Evolutionary conservation across 1,139 yeast species (phyloP).

Genomic region (Tardiomyces blankii): DNA sequence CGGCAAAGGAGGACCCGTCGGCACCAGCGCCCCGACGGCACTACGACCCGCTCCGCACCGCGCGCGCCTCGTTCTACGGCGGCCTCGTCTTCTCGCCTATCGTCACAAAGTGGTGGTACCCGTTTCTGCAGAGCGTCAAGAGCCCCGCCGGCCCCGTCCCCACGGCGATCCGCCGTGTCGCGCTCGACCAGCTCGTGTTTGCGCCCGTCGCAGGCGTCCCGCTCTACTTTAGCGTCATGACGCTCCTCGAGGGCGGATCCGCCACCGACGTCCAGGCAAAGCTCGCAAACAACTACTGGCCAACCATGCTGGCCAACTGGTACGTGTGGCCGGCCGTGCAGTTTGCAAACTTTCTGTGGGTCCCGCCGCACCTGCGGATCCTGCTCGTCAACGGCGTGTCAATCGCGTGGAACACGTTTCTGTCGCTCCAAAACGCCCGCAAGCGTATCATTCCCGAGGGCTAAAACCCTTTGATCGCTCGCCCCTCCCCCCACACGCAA

Average conservation of each 20-base stretch:
- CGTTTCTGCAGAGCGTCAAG: constrained; percentile 39
- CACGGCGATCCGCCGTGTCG: constrained; percentile 36
- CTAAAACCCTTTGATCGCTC: not conserved
- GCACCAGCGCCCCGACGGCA: not conserved
- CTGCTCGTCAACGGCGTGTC: constrained; percentile 61
- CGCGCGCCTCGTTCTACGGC: constrained; percentile 64
- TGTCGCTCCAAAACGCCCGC: constrained; percentile 41
- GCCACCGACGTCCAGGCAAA: constrained; percentile 21
- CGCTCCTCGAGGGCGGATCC: constrained; percentile 45
- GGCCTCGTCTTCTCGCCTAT: constrained; percentile 67
- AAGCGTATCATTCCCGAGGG: constrained; percentile 2
- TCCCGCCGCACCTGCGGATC: constrained; percentile 61
- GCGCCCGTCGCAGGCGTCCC: constrained; percentile 46
- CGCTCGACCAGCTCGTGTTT: constrained; percentile 61
- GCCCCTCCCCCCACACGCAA: not conserved
- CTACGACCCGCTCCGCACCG: constrained; percentile 34
- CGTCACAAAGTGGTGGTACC: constrained; percentile 56
- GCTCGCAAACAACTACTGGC: constrained; percentile 15
- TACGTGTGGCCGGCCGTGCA: constrained; percentile 82
- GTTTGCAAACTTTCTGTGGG: constrained; percentile 51
- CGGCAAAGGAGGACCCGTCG: too few relatives aligned
- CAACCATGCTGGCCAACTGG: constrained; percentile 64
- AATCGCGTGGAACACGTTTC: constrained; percentile 76
- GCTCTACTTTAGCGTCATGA: constrained; percentile 52
- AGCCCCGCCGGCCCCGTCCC: constrained; percentile 29